Evolutionary conservation across 495 filamentous ascomycete species (phyloP).

Genomic region (Penicillium cosmopolitanum): DNA sequence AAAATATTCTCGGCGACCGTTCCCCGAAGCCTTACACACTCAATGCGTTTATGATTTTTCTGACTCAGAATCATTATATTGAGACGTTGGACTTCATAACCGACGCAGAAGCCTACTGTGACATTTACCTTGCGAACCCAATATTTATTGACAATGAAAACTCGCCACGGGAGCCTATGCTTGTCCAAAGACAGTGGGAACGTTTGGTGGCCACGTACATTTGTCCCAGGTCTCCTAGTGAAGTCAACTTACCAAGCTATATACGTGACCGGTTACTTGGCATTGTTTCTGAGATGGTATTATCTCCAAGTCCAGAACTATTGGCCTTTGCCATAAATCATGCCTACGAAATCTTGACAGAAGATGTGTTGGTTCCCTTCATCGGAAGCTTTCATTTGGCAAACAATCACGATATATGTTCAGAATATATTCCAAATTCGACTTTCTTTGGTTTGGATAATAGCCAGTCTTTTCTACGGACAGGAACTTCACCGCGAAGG

Average conservation of each 20-base stretch:
- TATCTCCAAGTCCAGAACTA: constrained; percentile 2
- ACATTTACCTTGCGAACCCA: background rate
- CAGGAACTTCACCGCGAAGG: no score
- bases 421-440: no score
- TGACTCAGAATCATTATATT: constrained; percentile 8
- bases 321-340: constrained; percentile 7
- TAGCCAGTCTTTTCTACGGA: no score
- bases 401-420: background rate
- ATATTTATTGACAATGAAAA: background rate
- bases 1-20: background rate
- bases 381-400: constrained; percentile 5
- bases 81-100: constrained; percentile 10
- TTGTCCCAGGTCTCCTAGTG: constrained; percentile 2
- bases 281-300: constrained; percentile 1
- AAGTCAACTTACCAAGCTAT: constrained; percentile 9
- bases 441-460: no score
- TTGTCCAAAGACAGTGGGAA: constrained; percentile 9
- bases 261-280: constrained; percentile 7
- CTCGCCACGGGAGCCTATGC: background rate
- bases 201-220: constrained; percentile 10
- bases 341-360: constrained; percentile 13
- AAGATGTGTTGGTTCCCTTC: constrained; percentile 9
- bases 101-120: constrained; percentile 5
- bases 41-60: constrained; percentile 5
- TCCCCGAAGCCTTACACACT: constrained; percentile 12